A percentile compares a stretch with the other conserved stretches of the same genome.
phyloP scores from a whole-genome alignment of 768 basidiomycete species.

The Boletus tomentosulus region DNA sequence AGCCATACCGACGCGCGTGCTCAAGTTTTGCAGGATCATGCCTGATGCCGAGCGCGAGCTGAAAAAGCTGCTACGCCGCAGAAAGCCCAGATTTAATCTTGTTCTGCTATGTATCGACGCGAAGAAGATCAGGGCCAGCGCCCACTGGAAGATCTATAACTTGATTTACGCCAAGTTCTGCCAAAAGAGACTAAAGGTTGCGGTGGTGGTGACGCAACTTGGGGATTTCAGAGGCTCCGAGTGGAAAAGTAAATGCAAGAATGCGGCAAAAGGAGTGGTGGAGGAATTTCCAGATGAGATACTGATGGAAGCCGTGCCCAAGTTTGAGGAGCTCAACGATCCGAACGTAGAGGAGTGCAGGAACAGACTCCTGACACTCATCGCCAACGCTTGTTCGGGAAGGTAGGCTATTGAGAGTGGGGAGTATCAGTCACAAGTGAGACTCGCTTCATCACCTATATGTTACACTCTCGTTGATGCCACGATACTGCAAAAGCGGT shows the following conservation, averaged over 20 bases:
- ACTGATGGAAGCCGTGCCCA: slow-evolving; percentile 20
- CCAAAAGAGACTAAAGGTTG: slow-evolving; percentile 7
- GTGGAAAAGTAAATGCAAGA: slow-evolving; percentile 19
- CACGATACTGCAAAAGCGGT: not conserved
- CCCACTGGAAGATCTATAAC: slow-evolving; percentile 20
- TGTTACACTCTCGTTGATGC: slow-evolving; percentile 1
- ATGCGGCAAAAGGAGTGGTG: slow-evolving; percentile 5
- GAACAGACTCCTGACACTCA: slow-evolving; percentile 18
- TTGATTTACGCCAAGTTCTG: slow-evolving; percentile 17
- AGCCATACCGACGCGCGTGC: not conserved
- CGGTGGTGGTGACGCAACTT: slow-evolving; percentile 16
- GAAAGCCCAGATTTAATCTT: slow-evolving; percentile 11
- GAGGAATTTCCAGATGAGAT: slow-evolving; percentile 8
- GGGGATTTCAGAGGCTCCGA: slow-evolving; percentile 2
- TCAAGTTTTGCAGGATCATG: not conserved
- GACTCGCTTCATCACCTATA: not conserved
- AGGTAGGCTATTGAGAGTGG: not conserved
- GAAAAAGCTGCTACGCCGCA: slow-evolving; percentile 13
- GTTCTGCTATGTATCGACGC: slow-evolving; percentile 21
- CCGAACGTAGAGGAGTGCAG: slow-evolving; percentile 16
- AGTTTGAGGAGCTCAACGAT: slow-evolving; percentile 11
- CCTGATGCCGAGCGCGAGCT: slow-evolving; percentile 17
- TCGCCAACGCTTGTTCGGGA: slow-evolving; percentile 10
- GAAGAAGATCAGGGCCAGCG: slow-evolving; percentile 13
- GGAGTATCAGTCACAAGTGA: not conserved